Evolutionary conservation across 169 alveolate genomes (phyloP).

Genomic region (Eimeria sp.): DNA sequence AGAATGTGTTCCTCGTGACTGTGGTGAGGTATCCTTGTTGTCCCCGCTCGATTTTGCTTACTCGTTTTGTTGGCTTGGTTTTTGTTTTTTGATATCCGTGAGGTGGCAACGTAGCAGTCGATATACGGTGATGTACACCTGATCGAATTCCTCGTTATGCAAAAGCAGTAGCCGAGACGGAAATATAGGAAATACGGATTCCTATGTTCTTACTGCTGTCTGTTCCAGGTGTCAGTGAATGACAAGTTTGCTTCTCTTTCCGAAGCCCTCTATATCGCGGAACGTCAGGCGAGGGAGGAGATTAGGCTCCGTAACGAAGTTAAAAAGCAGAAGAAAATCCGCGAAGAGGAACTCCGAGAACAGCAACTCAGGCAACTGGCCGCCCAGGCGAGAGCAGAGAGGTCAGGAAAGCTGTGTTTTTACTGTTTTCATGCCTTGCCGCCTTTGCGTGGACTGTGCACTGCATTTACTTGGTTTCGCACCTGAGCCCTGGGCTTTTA

Average conservation of each 20-base stretch:
- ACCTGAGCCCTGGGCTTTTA: not conserved
- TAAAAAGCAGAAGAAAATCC: slow-evolving; percentile 87
- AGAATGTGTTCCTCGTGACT: not conserved
- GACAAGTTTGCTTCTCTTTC: slow-evolving; percentile 97
- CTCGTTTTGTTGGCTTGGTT: not conserved
- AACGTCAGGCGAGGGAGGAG: slow-evolving; percentile 98
- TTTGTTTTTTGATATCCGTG: not conserved
- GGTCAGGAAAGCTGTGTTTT: not conserved
- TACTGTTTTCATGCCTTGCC: not conserved
- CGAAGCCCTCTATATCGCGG: slow-evolving; percentile 97
- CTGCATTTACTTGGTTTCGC: not conserved
- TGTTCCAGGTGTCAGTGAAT: slow-evolving; percentile 89
- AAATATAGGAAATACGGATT: no score
- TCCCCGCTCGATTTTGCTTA: no score
- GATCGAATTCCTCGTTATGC: not conserved
- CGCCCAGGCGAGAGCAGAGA: slow-evolving; percentile 93
- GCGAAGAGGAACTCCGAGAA: slow-evolving; percentile 95
- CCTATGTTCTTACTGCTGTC: not conserved
- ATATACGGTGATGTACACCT: not conserved
- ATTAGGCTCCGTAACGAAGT: slow-evolving; percentile 96
- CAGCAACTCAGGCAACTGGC: slow-evolving; percentile 94
- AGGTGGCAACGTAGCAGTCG: not conserved
- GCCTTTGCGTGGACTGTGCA: not conserved
- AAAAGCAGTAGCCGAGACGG: no score
- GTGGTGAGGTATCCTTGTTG: not conserved